Evolutionary conservation across 805 yeast genomes (phyloP), one percentile per base, ranked within the genome.

Genomic region (Suhomyces prunicola): DNA sequence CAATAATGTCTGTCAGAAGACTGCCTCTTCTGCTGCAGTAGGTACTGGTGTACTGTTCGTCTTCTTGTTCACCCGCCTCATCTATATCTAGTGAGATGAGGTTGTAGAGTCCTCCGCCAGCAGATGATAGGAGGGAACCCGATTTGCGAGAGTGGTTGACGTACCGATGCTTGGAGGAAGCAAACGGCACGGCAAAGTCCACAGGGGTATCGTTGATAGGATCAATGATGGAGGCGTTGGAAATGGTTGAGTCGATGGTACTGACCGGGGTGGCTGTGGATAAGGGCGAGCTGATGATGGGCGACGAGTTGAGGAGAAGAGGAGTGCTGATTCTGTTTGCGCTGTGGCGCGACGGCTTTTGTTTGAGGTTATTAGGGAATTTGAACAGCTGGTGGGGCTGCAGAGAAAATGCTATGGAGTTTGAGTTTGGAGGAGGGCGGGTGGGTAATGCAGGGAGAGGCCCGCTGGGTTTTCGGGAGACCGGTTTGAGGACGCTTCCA

Each of bases 171-270:
- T 51, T 52, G 42, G 42, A 17, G 31, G 56, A 36, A 29, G 53
- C 27, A 44, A 48, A 54, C 9, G 72, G 69, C 23, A 69, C 65
- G 1, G 68, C 56, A 50, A 72, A 71, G 51, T 73, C 77, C 15
- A 70, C 74, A 6, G 77, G 76, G 2, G 72, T 58, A 51, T 72
- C 77, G 53, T 72, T 72, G 51, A 72, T 73, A 13, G 74, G 72
- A 54, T 73, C 77, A 42, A 71, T 63, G 39, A 66, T 55, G 9
- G 66, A 57, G 12, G 54, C 55, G 47, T 58, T 56, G 31, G 64
- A 60, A 2, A 57, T 46, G 8, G 59, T 51, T 8, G 66, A 61
- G 50, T 64, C 63, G n/a, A 61, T 61, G 6, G 70, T 65, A 10
- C 71, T 63, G 6, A 65, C 56, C 1, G 74, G 71, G 6, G 68